phyloP scores from a whole-genome alignment of 1,139 yeast genomes.

The Diutina pseudorugosa region DNA sequence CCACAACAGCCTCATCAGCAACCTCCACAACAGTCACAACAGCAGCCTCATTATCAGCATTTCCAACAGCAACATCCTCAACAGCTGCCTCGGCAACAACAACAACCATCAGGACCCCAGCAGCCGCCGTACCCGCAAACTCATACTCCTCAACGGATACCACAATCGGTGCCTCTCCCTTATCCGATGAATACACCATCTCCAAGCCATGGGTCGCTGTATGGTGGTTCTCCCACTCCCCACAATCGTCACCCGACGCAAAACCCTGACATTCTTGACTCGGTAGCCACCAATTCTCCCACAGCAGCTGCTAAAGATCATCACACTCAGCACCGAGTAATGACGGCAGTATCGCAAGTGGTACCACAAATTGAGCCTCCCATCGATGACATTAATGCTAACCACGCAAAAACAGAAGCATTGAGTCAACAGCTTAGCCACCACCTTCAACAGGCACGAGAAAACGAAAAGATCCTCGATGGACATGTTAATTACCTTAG shows the following conservation, averaged over 20 bases:
- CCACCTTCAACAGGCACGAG: conserved; percentile 27
- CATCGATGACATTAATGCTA: not conserved
- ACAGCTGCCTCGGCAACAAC: not conserved
- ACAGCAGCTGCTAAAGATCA: not conserved
- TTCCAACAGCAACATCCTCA: not conserved
- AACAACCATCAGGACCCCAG: not conserved
- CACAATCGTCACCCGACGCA: not conserved
- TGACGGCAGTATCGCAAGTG: not conserved
- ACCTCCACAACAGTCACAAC: not conserved
- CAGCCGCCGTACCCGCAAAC: not conserved
- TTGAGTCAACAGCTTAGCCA: conserved; percentile 22
- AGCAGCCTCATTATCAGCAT: not conserved
- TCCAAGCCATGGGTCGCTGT: not conserved
- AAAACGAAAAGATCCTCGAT: conserved; percentile 21
- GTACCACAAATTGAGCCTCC: not conserved
- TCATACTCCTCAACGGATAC: not conserved
- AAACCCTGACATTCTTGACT: not conserved
- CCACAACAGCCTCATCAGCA: not conserved
- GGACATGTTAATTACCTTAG: conserved; percentile 22
- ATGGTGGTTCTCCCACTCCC: not conserved
- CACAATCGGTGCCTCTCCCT: not conserved
- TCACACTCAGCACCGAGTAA: not conserved
- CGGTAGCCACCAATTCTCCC: not conserved
- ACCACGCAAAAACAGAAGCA: conserved; percentile 6
- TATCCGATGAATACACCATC: not conserved